Evolutionary conservation across 2,329 filamentous ascomycete genomes (phyloP).

Genomic region (Teratosphaeria nubilosa): DNA sequence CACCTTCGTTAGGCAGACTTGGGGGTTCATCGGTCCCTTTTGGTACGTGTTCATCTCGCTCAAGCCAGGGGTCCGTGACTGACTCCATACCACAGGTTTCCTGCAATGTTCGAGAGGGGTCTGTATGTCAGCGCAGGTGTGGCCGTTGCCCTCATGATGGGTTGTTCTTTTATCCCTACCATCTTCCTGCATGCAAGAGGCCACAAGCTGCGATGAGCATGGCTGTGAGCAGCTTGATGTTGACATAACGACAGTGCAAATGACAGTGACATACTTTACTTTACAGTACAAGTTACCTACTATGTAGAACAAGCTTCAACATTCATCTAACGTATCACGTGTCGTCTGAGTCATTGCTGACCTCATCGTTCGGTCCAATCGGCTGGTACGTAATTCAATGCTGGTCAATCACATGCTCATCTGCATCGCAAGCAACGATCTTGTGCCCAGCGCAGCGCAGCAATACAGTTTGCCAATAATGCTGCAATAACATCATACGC

Average conservation of each 20-base stretch:
- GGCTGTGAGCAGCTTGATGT: neutral
- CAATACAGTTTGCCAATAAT: neutral
- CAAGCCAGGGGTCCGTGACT: neutral
- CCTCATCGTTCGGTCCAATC: neutral
- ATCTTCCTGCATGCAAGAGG: conserved; percentile 8
- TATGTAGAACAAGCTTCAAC: no score
- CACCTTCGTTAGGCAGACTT: conserved; percentile 44
- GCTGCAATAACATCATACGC: neutral
- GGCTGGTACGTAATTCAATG: neutral
- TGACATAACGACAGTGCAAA: neutral
- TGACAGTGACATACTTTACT: neutral
- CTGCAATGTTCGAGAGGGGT: conserved; percentile 25
- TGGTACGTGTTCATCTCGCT: neutral
- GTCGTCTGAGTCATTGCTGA: neutral
- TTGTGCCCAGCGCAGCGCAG: neutral
- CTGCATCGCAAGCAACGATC: neutral
- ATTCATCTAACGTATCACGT: no score
- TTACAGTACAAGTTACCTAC: no score
- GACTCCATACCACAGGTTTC: conserved; percentile 16
- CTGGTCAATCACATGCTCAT: neutral
- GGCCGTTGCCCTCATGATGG: conserved; percentile 18
- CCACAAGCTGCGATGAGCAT: neutral
- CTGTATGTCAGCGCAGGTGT: conserved; percentile 26
- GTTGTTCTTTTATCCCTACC: conserved; percentile 9
- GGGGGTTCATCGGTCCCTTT: conserved; percentile 40